Evolutionary conservation across 805 yeast species (phyloP), one percentile per base, ranked within the genome.

Genomic region (Candida wancherniae): DNA sequence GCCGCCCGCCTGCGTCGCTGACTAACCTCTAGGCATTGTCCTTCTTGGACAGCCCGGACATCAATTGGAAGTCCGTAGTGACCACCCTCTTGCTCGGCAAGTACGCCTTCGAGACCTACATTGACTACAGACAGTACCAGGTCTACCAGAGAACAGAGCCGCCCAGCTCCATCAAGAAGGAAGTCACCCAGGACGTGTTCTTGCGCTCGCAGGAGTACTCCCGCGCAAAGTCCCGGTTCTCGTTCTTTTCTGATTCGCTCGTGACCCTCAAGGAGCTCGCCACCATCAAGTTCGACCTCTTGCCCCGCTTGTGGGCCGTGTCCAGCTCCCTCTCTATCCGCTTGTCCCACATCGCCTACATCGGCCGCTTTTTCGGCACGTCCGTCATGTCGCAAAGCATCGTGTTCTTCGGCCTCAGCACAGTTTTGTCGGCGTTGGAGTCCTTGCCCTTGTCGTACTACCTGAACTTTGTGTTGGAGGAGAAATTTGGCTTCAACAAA

Each of bases 401-500:
- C 34, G 43, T 61, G 22, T 71, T 77, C 39, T 79, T 84, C 50
- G 57, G 77, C 45, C 61, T 75, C 24, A 66, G 68, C 15, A 63
- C 75, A 47, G 62, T 76, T 19, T 37, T 78, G 26, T 64, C 79
- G 6, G 63, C 79, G 3, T 29, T 85, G 3, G 36, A 77, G 18
- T 66, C 74, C 3, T 54, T 83, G 33, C 98, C 98, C 3, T 51
- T 79, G 14, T 67, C 78, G 7, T 78, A 82, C 55, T 88, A 87
- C 59, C 65, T 73, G 36, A 81, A 82, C 47, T 92, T 92, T 63
- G 88, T 87, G 10, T 68, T 92, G 45, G 98, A 92, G 61, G 95
- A 90, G 55, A 76, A 76, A 58, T 90, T 71, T 50, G 98, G 98
- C 1, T 92, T 92, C 65, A 92, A 92, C 65, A 92, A 92, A 59